Percentiles rank a stretch among this genome's conserved stretches.
These are phyloP conservation scores for Penicillium pancosmium DNA, from an alignment of 495 filamentous ascomycete species.

Conservation along the genomic window DNA sequence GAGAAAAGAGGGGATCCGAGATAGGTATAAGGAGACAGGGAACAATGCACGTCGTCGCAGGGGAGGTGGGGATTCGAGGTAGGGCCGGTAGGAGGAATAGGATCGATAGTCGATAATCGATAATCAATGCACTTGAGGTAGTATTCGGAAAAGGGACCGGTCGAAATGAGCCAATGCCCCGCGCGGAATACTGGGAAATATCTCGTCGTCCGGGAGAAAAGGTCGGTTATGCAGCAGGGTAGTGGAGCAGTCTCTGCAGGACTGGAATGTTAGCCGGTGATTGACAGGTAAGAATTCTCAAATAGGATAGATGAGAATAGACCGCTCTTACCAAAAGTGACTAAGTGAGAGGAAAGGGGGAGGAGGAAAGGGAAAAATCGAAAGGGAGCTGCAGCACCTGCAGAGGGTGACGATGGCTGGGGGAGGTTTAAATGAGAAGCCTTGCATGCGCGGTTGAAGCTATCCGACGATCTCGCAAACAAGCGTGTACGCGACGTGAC, in stretches of 20 bases:
- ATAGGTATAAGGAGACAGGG: slow-evolving; percentile 13
- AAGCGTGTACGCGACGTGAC: slow-evolving; percentile 55
- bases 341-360: slow-evolving; percentile 17
- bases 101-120: slow-evolving; percentile 17
- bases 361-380: slow-evolving; percentile 18
- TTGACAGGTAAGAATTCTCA: slow-evolving; percentile 12
- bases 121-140: slow-evolving; percentile 17
- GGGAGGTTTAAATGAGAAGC: slow-evolving; percentile 32
- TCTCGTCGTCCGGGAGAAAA: slow-evolving; percentile 36
- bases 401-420: slow-evolving; percentile 26
- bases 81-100: slow-evolving; percentile 6
- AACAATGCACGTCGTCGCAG: slow-evolving; percentile 2
- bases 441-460: slow-evolving; percentile 46
- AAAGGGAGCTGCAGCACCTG: slow-evolving; percentile 19
- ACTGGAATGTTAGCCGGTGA: slow-evolving; percentile 30
- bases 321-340: slow-evolving; percentile 17
- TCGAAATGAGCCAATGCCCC: slow-evolving; percentile 16
- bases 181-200: slow-evolving; percentile 23
- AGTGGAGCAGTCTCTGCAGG: slow-evolving; percentile 27
- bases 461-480: slow-evolving; percentile 39
- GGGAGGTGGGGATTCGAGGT: slow-evolving; percentile 14
- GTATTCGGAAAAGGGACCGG: slow-evolving; percentile 14
- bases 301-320: slow-evolving; percentile 10
- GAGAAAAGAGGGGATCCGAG: background rate
- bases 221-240: slow-evolving; percentile 28